Percentiles rank a stretch among this genome's conserved stretches.
These are phyloP conservation scores for Diddensiella caesifluorescens DNA, from an alignment of 805 yeast species.

Conservation along the genomic window DNA sequence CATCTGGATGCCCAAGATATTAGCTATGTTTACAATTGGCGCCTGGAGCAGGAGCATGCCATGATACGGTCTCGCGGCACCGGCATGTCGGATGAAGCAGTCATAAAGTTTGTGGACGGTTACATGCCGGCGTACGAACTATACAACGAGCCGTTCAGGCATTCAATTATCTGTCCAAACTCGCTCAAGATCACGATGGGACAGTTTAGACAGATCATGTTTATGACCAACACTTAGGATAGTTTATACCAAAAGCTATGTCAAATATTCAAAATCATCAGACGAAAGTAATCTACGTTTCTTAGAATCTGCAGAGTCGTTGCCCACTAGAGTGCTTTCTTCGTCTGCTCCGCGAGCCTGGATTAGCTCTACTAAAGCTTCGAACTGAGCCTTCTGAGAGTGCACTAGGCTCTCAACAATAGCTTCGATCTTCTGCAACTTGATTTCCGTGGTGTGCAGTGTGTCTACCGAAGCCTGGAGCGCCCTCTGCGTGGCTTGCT, in stretches of 20 bases:
- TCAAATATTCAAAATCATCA: background rate
- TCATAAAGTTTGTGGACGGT: slow-evolving; percentile 63
- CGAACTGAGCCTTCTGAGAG: background rate
- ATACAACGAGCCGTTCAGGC: slow-evolving; percentile 35
- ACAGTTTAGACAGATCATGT: slow-evolving; percentile 1
- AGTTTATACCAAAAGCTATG: background rate
- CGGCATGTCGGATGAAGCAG: slow-evolving; percentile 80
- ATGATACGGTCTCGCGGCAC: slow-evolving; percentile 48
- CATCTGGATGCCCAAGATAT: slow-evolving; percentile 57
- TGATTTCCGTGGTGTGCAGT: background rate
- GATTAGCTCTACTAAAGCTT: background rate
- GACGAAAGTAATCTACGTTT: background rate
- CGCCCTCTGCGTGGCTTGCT: too few relatives aligned
- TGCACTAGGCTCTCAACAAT: background rate
- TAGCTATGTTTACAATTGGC: slow-evolving; percentile 68
- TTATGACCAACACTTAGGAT: slow-evolving; percentile 2
- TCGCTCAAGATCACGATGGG: slow-evolving; percentile 1
- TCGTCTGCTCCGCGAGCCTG: background rate
- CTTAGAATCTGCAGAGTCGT: background rate
- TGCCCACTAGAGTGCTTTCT: background rate
- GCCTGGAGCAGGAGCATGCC: slow-evolving; percentile 65
- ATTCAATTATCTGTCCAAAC: background rate
- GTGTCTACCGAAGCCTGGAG: too few relatives aligned
- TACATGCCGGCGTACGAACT: slow-evolving; percentile 82
- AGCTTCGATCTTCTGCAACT: background rate